A percentile compares a stretch with the other conserved stretches of the same genome.
Conservation (phyloP, 1,284 basidiomycete genomes). For the Afroboletus lepidellus region DNA sequence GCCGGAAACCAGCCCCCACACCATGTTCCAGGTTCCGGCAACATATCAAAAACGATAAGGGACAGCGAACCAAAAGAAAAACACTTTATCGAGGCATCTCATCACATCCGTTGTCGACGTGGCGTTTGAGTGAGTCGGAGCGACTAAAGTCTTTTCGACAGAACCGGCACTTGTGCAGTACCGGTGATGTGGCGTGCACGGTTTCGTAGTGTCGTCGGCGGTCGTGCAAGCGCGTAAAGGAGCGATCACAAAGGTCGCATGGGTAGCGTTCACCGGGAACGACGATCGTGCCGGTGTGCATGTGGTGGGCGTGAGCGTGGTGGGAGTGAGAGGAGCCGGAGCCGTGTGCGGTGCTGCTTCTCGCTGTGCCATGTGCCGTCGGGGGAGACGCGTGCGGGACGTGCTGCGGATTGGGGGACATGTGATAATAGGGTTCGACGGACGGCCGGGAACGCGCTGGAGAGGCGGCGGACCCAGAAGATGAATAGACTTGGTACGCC, state of each 20-base stretch:
- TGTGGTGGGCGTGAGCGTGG: slow-evolving; percentile 5
- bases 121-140: slow-evolving; percentile 54
- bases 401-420: slow-evolving; percentile 36
- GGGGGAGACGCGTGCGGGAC: slow-evolving; percentile 26
- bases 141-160: slow-evolving; percentile 76
- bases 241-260: slow-evolving; percentile 70
- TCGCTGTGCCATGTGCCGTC: slow-evolving; percentile 17
- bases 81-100: slow-evolving; percentile 46
- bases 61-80: not conserved
- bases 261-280: slow-evolving; percentile 53
- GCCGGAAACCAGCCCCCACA: slow-evolving; percentile 10
- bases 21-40: slow-evolving; percentile 19
- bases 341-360: slow-evolving; percentile 16
- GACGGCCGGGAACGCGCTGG: slow-evolving; percentile 29
- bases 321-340: slow-evolving; percentile 19
- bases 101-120: slow-evolving; percentile 67
- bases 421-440: slow-evolving; percentile 40
- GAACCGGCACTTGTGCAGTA: slow-evolving; percentile 61
- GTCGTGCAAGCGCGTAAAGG: slow-evolving; percentile 75
- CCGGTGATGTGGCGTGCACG: slow-evolving; percentile 60
- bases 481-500: slow-evolving; percentile 42
- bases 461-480: slow-evolving; percentile 28
- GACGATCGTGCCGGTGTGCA: slow-evolving; percentile 17
- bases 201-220: slow-evolving; percentile 76
- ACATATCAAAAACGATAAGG: slow-evolving; percentile 3